A percentile compares a stretch with the other conserved stretches of the same genome.
These are phyloP conservation scores for Phalaenopsis aphrodite DNA, from an alignment of 106 monocot genomes.

Conservation along the genomic window DNA sequence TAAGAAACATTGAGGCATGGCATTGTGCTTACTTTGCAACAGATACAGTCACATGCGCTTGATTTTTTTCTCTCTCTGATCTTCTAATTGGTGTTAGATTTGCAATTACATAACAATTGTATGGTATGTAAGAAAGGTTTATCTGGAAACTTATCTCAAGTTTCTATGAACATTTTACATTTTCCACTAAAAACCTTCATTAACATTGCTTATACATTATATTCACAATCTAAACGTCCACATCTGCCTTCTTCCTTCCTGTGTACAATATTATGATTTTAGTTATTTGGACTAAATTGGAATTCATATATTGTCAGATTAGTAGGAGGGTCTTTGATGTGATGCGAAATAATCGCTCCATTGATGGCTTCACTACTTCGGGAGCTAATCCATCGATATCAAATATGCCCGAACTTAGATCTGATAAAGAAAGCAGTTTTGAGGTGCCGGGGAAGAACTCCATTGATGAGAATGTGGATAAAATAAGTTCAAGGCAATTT, in stretches of 20 bases:
- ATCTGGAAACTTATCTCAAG: background rate
- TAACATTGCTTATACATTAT: background rate
- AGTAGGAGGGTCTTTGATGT: constrained; percentile 82
- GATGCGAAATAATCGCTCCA: constrained; percentile 17
- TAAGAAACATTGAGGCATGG: background rate
- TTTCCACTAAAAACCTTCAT: background rate
- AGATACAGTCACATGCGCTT: background rate
- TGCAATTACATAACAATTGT: background rate
- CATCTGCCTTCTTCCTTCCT: background rate
- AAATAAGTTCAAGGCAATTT: constrained; percentile 30
- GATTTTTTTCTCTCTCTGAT: background rate
- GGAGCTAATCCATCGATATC: background rate
- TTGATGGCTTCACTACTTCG: constrained; percentile 1
- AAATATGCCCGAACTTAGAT: constrained; percentile 8
- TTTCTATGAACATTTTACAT: background rate
- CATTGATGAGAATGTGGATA: constrained; percentile 19
- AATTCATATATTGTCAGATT: constrained; percentile 40
- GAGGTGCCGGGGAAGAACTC: background rate
- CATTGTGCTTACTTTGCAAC: background rate
- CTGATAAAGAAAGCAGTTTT: constrained; percentile 4
- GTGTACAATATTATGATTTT: background rate
- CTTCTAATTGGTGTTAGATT: background rate
- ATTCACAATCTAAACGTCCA: background rate
- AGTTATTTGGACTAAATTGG: background rate
- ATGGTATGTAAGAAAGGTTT: background rate